Evolutionary conservation across 1,284 basidiomycete genomes (phyloP).

Genomic region (Bjerkandera adusta): DNA sequence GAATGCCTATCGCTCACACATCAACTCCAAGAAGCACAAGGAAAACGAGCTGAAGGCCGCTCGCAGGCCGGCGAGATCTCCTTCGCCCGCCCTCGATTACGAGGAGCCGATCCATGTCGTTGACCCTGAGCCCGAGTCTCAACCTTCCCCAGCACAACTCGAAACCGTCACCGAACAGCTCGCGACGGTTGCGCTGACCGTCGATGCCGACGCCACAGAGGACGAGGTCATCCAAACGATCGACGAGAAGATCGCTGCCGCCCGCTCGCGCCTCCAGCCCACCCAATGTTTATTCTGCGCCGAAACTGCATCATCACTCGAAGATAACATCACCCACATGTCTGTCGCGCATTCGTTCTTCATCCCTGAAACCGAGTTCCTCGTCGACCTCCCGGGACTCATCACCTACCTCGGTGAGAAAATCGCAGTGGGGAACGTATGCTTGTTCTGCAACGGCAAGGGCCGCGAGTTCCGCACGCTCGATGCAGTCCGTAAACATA

Average conservation of each 20-base stretch:
- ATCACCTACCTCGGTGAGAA: slow-evolving; percentile 91
- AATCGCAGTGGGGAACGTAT: slow-evolving; percentile 89
- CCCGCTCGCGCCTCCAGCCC: slow-evolving; percentile 61
- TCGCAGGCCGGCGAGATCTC: slow-evolving; percentile 18
- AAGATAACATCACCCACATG: slow-evolving; percentile 87
- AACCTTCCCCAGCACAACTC: slow-evolving; percentile 1
- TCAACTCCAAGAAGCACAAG: slow-evolving; percentile 89
- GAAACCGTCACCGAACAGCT: slow-evolving; percentile 13
- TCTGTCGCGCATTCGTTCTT: slow-evolving; percentile 88
- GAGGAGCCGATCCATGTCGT: slow-evolving; percentile 12
- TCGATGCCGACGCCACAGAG: slow-evolving; percentile 45
- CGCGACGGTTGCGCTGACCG: slow-evolving; percentile 26
- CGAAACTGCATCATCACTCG: slow-evolving; percentile 48
- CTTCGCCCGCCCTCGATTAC: slow-evolving; percentile 16
- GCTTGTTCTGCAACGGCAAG: slow-evolving; percentile 85
- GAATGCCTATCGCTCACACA: slow-evolving; percentile 87
- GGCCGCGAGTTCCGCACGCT: slow-evolving; percentile 78
- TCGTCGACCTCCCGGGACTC: slow-evolving; percentile 83
- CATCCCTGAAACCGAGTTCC: slow-evolving; percentile 91
- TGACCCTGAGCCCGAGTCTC: background rate
- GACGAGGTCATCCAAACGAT: slow-evolving; percentile 57
- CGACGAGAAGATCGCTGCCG: slow-evolving; percentile 77
- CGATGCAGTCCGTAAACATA: slow-evolving; percentile 89
- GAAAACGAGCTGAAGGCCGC: slow-evolving; percentile 68
- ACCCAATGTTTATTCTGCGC: slow-evolving; percentile 89